These are phyloP conservation scores for Pleomassaria siparia DNA, from an alignment of 2,329 filamentous ascomycete genomes.

Conservation along the genomic window DNA sequence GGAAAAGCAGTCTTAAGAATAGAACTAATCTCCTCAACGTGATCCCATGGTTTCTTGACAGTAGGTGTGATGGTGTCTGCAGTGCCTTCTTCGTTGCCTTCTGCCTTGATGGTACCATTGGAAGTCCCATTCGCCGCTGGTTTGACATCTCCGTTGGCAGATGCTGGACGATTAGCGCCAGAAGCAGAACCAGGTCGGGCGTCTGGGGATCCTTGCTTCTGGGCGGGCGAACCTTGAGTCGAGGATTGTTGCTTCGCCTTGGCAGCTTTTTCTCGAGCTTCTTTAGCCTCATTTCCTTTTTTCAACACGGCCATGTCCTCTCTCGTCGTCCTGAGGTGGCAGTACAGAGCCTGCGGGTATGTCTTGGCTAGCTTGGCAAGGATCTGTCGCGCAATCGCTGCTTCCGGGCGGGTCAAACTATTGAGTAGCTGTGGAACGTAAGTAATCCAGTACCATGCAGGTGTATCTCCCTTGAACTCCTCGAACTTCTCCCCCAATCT, in stretches of 20 bases:
- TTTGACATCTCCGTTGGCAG: slow-evolving; percentile 49
- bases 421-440: slow-evolving; percentile 96
- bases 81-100: slow-evolving; percentile 38
- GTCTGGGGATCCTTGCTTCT: slow-evolving; percentile 42
- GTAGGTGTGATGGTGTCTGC: slow-evolving; percentile 26
- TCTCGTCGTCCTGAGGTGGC: slow-evolving; percentile 86
- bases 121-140: slow-evolving; percentile 53
- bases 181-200: slow-evolving; percentile 30
- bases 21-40: slow-evolving; percentile 93
- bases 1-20: slow-evolving; percentile 97
- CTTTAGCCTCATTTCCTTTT: slow-evolving; percentile 73
- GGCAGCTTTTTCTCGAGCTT: slow-evolving; percentile 57
- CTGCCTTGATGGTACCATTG: slow-evolving; percentile 43
- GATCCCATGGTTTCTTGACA: slow-evolving; percentile 85
- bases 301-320: slow-evolving; percentile 94
- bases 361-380: slow-evolving; percentile 92
- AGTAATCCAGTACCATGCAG: slow-evolving; percentile 99
- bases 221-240: slow-evolving; percentile 41
- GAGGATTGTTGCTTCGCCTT: slow-evolving; percentile 65
- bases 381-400: slow-evolving; percentile 80
- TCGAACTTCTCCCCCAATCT: slow-evolving; percentile 85
- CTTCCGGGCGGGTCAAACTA: slow-evolving; percentile 88
- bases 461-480: slow-evolving; percentile 95
- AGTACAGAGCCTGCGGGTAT: slow-evolving; percentile 93
- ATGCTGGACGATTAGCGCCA: slow-evolving; percentile 32